A percentile compares a stretch with the other conserved stretches of the same genome.
phyloP scores from a whole-genome alignment of 306 rosid genomes.

The Medicago arabica region DNA sequence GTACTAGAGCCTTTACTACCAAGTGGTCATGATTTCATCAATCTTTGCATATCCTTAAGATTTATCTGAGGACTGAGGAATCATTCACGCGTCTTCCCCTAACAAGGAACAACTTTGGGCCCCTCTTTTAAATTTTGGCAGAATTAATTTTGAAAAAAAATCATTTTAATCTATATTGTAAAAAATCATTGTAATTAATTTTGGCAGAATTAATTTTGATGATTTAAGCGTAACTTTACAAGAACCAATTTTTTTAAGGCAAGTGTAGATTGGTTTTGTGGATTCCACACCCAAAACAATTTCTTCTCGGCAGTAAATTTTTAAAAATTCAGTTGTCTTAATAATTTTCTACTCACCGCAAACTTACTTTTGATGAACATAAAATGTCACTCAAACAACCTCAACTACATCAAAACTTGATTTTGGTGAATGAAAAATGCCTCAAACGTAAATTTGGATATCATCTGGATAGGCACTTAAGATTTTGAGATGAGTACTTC shows the following conservation, averaged over 20 bases:
- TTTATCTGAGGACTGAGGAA: neutral
- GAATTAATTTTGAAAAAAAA: neutral
- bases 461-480: neutral
- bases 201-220: constrained; percentile 10
- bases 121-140: neutral
- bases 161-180: constrained; percentile 7
- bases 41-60: constrained; percentile 27
- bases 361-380: constrained; percentile 2
- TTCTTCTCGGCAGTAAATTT: too few species aligned
- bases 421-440: neutral
- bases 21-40: constrained; percentile 12
- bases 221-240: neutral
- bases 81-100: neutral
- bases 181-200: neutral
- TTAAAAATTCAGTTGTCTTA: too few species aligned
- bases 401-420: neutral
- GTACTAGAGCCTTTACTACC: constrained; percentile 31
- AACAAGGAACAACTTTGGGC: neutral
- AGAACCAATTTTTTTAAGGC: neutral
- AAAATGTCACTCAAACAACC: constrained; percentile 4
- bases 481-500: constrained; percentile 34
- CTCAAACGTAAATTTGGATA: neutral
- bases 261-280: constrained; percentile 3
- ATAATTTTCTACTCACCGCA: neutral
- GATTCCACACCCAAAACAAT: neutral